Evolutionary conservation across 176 grass and related monocot genomes (phyloP).

Genomic region (Bolboschoenus planiculmis): DNA sequence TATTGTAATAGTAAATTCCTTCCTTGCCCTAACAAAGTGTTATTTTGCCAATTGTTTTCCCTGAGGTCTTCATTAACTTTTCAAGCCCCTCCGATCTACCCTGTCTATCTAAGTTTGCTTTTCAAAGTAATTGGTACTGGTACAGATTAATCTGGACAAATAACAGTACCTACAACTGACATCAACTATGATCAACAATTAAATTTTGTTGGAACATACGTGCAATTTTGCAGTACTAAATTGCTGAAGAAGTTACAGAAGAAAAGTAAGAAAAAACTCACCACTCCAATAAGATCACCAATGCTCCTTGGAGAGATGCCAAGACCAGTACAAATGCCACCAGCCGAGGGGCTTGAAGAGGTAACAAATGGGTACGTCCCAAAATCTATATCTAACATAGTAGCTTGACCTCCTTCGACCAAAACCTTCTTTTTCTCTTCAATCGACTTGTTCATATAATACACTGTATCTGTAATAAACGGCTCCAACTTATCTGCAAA

Average conservation of each 20-base stretch:
- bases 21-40: not conserved
- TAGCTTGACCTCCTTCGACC: conserved; percentile 97
- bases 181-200: not conserved
- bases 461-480: conserved; percentile 78
- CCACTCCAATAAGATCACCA: conserved; percentile 89
- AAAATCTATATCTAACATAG: conserved; percentile 98
- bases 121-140: not conserved
- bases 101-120: not conserved
- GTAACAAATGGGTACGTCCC: conserved; percentile 96
- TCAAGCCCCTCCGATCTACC: not conserved
- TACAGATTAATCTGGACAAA: not conserved
- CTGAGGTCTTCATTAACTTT: not conserved
- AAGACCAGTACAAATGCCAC: conserved; percentile 85
- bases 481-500: conserved; percentile 67
- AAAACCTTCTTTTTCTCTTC: conserved; percentile 84
- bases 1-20: not conserved
- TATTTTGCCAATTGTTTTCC: not conserved
- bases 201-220: not conserved
- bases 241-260: not conserved
- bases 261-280: conserved; percentile 20
- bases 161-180: not conserved
- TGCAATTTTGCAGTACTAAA: not conserved
- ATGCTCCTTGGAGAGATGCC: conserved; percentile 76
- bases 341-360: conserved; percentile 88
- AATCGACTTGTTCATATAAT: conserved; percentile 71